Evolutionary conservation across 108 stramenopile species (phyloP), one percentile per base, ranked within the genome.

Genomic region (Skeletonema potamos): DNA sequence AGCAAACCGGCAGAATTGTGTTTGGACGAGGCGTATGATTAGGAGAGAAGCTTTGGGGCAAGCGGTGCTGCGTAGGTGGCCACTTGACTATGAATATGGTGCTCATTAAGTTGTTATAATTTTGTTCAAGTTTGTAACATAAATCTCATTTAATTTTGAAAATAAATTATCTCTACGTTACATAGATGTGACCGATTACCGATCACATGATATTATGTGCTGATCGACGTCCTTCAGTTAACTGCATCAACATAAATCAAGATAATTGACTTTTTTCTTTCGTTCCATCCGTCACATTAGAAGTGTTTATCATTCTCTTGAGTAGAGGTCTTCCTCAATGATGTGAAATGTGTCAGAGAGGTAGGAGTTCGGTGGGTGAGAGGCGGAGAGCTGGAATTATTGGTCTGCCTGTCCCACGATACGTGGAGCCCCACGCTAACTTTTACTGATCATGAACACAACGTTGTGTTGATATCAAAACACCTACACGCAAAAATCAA

Each of bases 11-110:
- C 71, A 73, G 71, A 58, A 59, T 79, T 66, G 61, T 67, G 71
- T 71, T 67, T 60, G 11, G 43, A 48, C 46, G 48, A 34, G 58
- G 22, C 48, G 9, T 51, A 51, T 56, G 36, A 18, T n/a, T 58
- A 37, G 33, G 39, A 62, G 26, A 77, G 72, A 78, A 82, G 71
- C 76, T 68, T 77, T 66, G 70, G 73, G 68, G 81, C 80, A 73
- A 67, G 84, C 81, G 84, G 84, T 56, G 84, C 76, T 86, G 85
- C 85, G 85, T 86, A 86, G 85, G 85, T 86, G 85, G 82, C 85
- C 85, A 60, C 82, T 80, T 54, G 72, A 33, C 60, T 51, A 63
- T 57, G 48, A 51, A 51, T 51, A 51, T 51, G 48, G 48, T 51
- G 48, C 48, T 51, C 48, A 20, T 22, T 24, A 51, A 37, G 48